Percentiles rank a stretch among this genome's conserved stretches.
Conservation (phyloP, 2,329 filamentous ascomycete genomes). For the Rasamsonia emersonii region DNA sequence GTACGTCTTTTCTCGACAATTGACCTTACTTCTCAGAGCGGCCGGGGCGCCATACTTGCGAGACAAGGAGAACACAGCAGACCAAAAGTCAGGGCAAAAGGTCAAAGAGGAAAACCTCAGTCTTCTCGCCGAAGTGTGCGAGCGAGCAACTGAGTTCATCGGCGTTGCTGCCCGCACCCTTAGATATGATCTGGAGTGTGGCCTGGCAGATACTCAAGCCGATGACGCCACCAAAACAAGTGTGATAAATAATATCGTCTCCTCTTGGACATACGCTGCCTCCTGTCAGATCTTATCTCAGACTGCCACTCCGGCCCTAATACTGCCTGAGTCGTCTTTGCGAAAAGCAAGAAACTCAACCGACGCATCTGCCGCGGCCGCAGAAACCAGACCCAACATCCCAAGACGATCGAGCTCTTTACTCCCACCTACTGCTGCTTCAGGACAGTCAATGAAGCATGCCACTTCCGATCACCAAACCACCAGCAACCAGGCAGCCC, state of each 20-base stretch:
- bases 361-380: slow-evolving; percentile 13
- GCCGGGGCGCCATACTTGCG: slow-evolving; percentile 51
- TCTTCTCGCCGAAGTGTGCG: slow-evolving; percentile 79
- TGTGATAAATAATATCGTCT: slow-evolving; percentile 39
- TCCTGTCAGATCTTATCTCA: slow-evolving; percentile 35
- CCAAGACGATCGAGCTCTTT: slow-evolving; percentile 35
- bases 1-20: slow-evolving; percentile 87
- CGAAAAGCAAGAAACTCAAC: slow-evolving; percentile 18
- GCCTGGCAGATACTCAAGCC: slow-evolving; percentile 41
- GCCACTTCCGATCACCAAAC: neutral
- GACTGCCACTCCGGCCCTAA: slow-evolving; percentile 28
- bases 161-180: slow-evolving; percentile 70
- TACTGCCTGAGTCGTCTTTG: slow-evolving; percentile 28
- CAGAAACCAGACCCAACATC: slow-evolving; percentile 20
- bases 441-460: neutral
- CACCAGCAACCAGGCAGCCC: slow-evolving; percentile 31
- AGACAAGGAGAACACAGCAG: slow-evolving; percentile 18
- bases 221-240: slow-evolving; percentile 22
- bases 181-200: slow-evolving; percentile 65
- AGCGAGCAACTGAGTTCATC: slow-evolving; percentile 74
- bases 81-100: slow-evolving; percentile 39
- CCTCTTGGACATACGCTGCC: slow-evolving; percentile 38
- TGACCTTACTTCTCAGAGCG: slow-evolving; percentile 69
- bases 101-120: slow-evolving; percentile 65
- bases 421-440: slow-evolving; percentile 6